Evolutionary conservation across 177 flowering plant species (phyloP).

Genomic region (Vitis hybrid): DNA sequence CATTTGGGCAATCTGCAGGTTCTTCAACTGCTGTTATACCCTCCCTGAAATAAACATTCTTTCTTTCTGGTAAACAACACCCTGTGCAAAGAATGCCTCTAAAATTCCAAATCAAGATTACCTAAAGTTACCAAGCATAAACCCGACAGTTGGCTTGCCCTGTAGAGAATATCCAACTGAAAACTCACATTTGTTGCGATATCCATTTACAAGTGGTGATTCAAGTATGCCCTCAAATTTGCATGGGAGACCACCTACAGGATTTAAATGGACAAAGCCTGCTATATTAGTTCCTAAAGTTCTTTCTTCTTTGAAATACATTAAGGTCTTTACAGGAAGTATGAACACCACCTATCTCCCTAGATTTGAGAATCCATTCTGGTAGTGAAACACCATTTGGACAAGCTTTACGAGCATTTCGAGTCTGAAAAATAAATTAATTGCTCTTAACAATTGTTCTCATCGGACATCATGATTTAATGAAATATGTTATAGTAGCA

Average conservation of each 20-base stretch:
- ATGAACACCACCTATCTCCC: constrained; percentile 66
- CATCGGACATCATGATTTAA: not conserved
- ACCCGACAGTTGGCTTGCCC: constrained; percentile 87
- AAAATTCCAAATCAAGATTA: constrained; percentile 19
- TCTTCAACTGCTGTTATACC: constrained; percentile 93
- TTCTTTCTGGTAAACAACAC: constrained; percentile 3
- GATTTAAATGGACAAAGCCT: constrained; percentile 11
- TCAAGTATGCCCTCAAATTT: constrained; percentile 82
- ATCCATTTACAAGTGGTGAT: constrained; percentile 85
- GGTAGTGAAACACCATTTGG: constrained; percentile 75
- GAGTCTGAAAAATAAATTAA: constrained; percentile 48
- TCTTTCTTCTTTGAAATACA: not conserved
- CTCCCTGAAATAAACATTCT: constrained; percentile 52
- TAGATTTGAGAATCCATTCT: constrained; percentile 84
- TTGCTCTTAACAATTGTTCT: not conserved
- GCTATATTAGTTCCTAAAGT: not conserved
- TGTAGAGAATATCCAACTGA: constrained; percentile 82
- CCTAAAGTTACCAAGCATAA: constrained; percentile 97
- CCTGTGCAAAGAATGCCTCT: constrained; percentile 1
- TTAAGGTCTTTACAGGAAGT: not conserved
- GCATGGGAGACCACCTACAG: constrained; percentile 94
- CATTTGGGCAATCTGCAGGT: constrained; percentile 82
- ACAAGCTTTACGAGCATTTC: constrained; percentile 94
- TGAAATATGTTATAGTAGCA: not conserved
- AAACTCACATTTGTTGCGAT: constrained; percentile 96